Conservation (phyloP, 2,329 filamentous ascomycete species). For the Fonsecaea nubica region DNA sequence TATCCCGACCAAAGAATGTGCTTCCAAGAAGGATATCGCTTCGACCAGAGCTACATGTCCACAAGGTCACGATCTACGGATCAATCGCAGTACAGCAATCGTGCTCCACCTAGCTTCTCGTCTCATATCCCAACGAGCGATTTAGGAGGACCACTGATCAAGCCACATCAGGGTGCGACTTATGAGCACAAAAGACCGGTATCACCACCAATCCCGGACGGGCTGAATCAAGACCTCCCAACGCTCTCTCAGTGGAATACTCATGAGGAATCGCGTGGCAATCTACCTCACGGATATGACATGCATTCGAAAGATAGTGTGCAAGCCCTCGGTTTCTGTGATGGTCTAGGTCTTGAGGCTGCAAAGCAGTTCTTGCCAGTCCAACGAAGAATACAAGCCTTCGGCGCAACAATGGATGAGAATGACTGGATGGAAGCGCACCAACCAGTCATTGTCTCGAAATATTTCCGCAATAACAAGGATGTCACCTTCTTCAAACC, state of each 20-base stretch:
- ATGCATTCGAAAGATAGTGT: conserved; percentile 3
- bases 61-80: not conserved
- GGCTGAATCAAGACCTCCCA: not conserved
- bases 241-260: not conserved
- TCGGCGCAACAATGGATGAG: conserved; percentile 16
- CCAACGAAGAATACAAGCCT: conserved; percentile 22
- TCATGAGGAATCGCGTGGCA: not conserved
- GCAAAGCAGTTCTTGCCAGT: conserved; percentile 1
- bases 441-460: conserved; percentile 18
- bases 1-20: not conserved
- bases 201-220: not conserved
- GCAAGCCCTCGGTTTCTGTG: conserved; percentile 13
- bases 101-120: not conserved
- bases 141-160: not conserved
- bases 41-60: not conserved
- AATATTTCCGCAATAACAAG: conserved; percentile 19
- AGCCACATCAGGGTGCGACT: not conserved
- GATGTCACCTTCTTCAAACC: conserved; percentile 12
- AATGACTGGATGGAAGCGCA: conserved; percentile 15
- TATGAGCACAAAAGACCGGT: not conserved
- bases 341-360: not conserved
- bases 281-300: not conserved
- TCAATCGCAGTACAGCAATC: not conserved
- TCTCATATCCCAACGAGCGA: not conserved
- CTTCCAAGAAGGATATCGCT: not conserved